phyloP scores from a whole-genome alignment of 2,329 filamentous ascomycete species.

The Camillea tinctor region DNA sequence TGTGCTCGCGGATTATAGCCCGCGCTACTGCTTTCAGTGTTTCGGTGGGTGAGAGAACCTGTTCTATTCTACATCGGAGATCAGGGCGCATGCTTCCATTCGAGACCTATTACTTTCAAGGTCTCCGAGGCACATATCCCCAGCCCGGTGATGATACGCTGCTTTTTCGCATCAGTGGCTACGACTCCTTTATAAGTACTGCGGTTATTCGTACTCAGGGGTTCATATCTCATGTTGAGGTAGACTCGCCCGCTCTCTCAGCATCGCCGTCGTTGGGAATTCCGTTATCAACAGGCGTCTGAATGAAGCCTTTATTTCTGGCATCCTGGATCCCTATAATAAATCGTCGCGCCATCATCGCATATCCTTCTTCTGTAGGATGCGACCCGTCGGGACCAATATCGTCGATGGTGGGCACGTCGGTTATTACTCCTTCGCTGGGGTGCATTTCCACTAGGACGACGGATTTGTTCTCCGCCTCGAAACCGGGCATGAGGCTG shows the following conservation, averaged over 20 bases:
- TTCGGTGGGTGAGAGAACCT: no score
- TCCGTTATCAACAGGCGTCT: slow-evolving; percentile 18
- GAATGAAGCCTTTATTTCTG: slow-evolving; percentile 13
- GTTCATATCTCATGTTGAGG: not conserved
- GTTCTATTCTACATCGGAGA: not conserved
- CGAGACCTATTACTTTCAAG: not conserved
- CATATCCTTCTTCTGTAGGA: slow-evolving; percentile 21
- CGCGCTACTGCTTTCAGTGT: no score
- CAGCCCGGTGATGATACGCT: not conserved
- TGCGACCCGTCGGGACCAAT: slow-evolving; percentile 26
- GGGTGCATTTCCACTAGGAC: slow-evolving; percentile 28
- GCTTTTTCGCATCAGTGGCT: not conserved
- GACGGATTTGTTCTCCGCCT: slow-evolving; percentile 20
- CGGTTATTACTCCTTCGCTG: slow-evolving; percentile 10
- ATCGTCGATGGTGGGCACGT: slow-evolving; percentile 17
- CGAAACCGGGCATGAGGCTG: slow-evolving; percentile 16
- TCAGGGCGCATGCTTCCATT: not conserved
- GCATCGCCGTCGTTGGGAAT: slow-evolving; percentile 18
- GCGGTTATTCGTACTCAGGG: not conserved
- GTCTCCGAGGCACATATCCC: not conserved
- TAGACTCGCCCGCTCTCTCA: slow-evolving; percentile 6
- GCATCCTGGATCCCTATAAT: slow-evolving; percentile 19
- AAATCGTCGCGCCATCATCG: slow-evolving; percentile 21
- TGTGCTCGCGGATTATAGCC: no score
- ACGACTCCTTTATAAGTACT: not conserved